A percentile compares a stretch with the other conserved stretches of the same genome.
Conservation (phyloP, 345 rosid genomes). For the Xanthoceras sorbifolium region DNA sequence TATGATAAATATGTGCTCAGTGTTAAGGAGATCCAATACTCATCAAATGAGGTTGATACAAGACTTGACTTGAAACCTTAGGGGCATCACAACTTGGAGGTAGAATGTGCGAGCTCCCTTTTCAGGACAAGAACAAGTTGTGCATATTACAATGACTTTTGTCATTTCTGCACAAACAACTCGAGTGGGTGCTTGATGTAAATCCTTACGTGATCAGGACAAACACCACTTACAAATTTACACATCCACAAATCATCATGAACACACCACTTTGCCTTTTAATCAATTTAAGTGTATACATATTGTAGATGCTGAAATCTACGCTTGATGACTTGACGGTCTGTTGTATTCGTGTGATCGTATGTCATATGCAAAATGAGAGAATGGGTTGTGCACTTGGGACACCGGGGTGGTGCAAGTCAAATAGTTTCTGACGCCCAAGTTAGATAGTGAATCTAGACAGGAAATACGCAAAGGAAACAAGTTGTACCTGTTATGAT, state of each 20-base stretch:
- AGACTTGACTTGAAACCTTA: background rate
- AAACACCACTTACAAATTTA: background rate
- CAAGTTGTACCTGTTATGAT: too few relatives aligned
- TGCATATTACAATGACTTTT: background rate
- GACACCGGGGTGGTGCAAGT: too few relatives aligned
- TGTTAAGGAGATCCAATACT: background rate
- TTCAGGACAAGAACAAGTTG: background rate
- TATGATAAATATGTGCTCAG: background rate
- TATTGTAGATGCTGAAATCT: too few relatives aligned
- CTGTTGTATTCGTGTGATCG: too few relatives aligned
- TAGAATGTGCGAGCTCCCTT: background rate
- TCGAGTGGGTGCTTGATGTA: too few relatives aligned
- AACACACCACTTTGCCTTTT: background rate
- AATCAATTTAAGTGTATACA: background rate
- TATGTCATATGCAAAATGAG: too few relatives aligned
- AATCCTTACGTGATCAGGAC: background rate
- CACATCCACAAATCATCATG: constrained; percentile 3
- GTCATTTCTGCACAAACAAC: background rate
- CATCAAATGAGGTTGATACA: constrained; percentile 6
- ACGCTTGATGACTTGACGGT: too few relatives aligned
- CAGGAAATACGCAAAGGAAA: too few relatives aligned
- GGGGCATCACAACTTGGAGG: background rate
- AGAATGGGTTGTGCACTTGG: too few relatives aligned
- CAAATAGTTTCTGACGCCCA: too few relatives aligned
- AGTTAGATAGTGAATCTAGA: too few relatives aligned